Conservation (phyloP, 2,329 filamentous ascomycete genomes). For the Pseudogymnoascus sp. region DNA sequence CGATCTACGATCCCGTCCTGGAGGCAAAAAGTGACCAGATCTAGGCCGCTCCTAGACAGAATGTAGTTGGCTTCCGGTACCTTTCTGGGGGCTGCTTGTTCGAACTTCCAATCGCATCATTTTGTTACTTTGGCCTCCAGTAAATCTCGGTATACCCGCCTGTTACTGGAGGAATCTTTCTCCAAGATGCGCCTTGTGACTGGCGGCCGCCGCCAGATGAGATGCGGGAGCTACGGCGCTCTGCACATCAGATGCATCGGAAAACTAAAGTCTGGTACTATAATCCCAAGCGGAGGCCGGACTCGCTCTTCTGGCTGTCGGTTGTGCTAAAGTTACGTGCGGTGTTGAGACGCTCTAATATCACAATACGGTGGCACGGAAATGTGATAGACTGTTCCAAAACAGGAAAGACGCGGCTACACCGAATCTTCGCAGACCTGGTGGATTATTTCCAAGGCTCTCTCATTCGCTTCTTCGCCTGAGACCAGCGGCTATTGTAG, state of each 20-base stretch:
- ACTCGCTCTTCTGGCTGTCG: not conserved
- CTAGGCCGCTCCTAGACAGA: not conserved
- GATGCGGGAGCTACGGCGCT: not conserved
- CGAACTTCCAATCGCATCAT: not conserved
- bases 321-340: not conserved
- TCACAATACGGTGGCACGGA: not conserved
- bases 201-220: not conserved
- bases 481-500: slow-evolving; percentile 2
- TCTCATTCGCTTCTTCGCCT: not conserved
- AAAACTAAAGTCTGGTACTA: slow-evolving; percentile 1
- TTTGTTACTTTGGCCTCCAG: not conserved
- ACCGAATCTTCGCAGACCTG: not conserved
- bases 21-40: slow-evolving; percentile 1
- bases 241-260: slow-evolving; percentile 2
- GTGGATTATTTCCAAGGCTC: not conserved
- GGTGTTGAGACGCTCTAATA: not conserved
- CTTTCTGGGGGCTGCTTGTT: not conserved
- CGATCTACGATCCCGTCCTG: not conserved
- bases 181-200: not conserved
- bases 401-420: not conserved
- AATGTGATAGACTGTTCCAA: not conserved
- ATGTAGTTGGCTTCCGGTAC: not conserved
- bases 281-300: not conserved
- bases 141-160: not conserved
- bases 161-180: not conserved